Evolutionary conservation across 257 asterid species (phyloP).

Genomic region (Solanum rostratum): DNA sequence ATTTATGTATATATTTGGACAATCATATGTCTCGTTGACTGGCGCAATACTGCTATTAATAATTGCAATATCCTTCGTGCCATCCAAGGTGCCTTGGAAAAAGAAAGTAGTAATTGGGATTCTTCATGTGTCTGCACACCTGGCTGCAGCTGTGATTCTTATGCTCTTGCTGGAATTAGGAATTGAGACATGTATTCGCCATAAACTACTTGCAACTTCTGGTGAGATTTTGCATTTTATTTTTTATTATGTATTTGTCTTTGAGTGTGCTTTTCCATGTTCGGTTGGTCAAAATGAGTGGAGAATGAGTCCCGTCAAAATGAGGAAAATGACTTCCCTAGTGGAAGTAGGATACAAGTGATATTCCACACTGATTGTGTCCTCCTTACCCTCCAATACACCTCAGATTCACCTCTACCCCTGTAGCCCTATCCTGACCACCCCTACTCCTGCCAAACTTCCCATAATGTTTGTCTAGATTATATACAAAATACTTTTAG

Average conservation of each 20-base stretch:
- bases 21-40: slow-evolving; percentile 58
- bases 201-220: slow-evolving; percentile 76
- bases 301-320: neutral
- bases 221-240: slow-evolving; percentile 26
- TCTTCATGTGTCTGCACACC: slow-evolving; percentile 91
- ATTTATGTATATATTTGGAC: slow-evolving; percentile 60
- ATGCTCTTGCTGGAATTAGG: slow-evolving; percentile 95
- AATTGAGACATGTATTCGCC: slow-evolving; percentile 77
- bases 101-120: slow-evolving; percentile 57
- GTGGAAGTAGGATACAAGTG: neutral
- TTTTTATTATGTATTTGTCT: neutral
- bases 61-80: slow-evolving; percentile 71
- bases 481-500: neutral
- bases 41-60: slow-evolving; percentile 65
- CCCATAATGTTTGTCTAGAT: neutral
- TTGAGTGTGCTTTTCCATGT: neutral
- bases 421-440: neutral
- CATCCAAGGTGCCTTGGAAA: slow-evolving; percentile 77
- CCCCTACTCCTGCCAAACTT: neutral
- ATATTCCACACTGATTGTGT: neutral
- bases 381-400: neutral
- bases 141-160: slow-evolving; percentile 80
- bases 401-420: neutral
- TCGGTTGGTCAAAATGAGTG: neutral
- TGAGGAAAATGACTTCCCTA: neutral